A percentile compares a stretch with the other conserved stretches of the same genome.
phyloP scores from a whole-genome alignment of 768 basidiomycete species.

The Candolleomyces efflorescens region DNA sequence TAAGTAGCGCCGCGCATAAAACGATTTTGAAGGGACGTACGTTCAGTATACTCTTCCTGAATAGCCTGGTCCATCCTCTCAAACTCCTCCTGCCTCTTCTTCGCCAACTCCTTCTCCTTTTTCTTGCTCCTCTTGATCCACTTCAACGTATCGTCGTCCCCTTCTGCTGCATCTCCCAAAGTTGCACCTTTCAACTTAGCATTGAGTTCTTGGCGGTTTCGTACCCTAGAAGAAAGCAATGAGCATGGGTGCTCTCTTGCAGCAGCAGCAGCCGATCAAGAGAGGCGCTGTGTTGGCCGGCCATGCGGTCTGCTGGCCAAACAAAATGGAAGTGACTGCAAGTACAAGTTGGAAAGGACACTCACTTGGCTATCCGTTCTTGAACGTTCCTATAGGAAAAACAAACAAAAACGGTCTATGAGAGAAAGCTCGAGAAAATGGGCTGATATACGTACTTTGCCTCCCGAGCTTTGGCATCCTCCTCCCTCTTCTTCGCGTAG shows the following conservation, averaged over 20 bases:
- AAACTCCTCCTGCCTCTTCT: slow-evolving; percentile 75
- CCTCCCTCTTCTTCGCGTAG: slow-evolving; percentile 68
- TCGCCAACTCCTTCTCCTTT: slow-evolving; percentile 83
- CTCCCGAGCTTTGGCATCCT: slow-evolving; percentile 66
- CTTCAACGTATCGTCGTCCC: slow-evolving; percentile 73
- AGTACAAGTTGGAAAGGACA: slow-evolving; percentile 26
- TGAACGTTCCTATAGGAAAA: slow-evolving; percentile 52
- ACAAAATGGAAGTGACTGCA: slow-evolving; percentile 46
- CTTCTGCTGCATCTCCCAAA: slow-evolving; percentile 81
- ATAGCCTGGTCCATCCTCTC: slow-evolving; percentile 79
- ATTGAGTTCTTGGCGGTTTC: slow-evolving; percentile 91
- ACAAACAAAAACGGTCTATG: slow-evolving; percentile 12
- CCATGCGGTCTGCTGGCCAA: slow-evolving; percentile 12
- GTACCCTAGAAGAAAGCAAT: slow-evolving; percentile 62
- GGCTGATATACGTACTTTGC: slow-evolving; percentile 57
- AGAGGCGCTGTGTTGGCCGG: slow-evolving; percentile 33
- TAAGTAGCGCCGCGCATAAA: not conserved
- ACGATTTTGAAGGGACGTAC: slow-evolving; percentile 39
- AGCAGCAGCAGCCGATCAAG: no score
- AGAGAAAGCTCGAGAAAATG: slow-evolving; percentile 17
- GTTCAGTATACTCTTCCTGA: slow-evolving; percentile 81
- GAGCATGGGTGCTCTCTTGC: slow-evolving; percentile 33
- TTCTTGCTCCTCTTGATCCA: slow-evolving; percentile 95
- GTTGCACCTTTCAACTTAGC: slow-evolving; percentile 89
- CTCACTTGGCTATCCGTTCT: slow-evolving; percentile 87